Evolutionary conservation across 2,329 filamentous ascomycete species (phyloP).

Genomic region (Leptographium lundbergii): DNA sequence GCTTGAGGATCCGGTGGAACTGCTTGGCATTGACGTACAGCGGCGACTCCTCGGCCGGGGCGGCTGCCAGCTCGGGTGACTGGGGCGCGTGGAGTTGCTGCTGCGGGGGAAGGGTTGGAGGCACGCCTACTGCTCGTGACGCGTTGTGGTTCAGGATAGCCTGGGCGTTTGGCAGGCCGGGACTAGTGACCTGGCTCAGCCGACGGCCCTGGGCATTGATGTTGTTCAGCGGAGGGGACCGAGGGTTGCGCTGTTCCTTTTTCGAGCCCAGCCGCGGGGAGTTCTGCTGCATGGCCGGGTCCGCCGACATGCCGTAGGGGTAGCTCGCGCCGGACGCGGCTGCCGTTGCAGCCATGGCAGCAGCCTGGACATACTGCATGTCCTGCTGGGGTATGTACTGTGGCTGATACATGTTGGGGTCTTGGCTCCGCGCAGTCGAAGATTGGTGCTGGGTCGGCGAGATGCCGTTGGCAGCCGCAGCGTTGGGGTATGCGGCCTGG

Average conservation of each 20-base stretch:
- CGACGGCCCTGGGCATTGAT: slow-evolving; percentile 44
- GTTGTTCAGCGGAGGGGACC: slow-evolving; percentile 64
- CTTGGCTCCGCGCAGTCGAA: slow-evolving; percentile 18
- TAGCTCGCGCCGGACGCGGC: slow-evolving; percentile 75
- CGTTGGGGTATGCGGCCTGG: slow-evolving; percentile 51
- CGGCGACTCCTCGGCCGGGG: slow-evolving; percentile 74
- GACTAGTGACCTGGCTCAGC: slow-evolving; percentile 67
- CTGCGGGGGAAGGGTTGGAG: slow-evolving; percentile 47
- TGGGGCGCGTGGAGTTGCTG: slow-evolving; percentile 57
- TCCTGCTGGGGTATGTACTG: slow-evolving; percentile 60
- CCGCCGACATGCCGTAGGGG: slow-evolving; percentile 55
- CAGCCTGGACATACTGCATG: slow-evolving; percentile 85
- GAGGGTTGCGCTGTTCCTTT: slow-evolving; percentile 56
- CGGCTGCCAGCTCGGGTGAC: slow-evolving; percentile 66
- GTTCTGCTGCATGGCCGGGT: slow-evolving; percentile 53
- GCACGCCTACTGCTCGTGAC: slow-evolving; percentile 34
- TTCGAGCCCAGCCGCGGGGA: slow-evolving; percentile 74
- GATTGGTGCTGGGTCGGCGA: slow-evolving; percentile 41
- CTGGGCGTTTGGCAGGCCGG: slow-evolving; percentile 59
- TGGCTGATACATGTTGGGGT: slow-evolving; percentile 69
- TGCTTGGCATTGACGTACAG: slow-evolving; percentile 98
- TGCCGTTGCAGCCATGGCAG: slow-evolving; percentile 83
- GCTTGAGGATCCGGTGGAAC: slow-evolving; percentile 92
- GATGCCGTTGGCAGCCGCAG: slow-evolving; percentile 44
- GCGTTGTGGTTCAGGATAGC: slow-evolving; percentile 61